These are phyloP conservation scores for Diaporthe ilicicola DNA, from an alignment of 2,329 filamentous ascomycete genomes.

Conservation along the genomic window DNA sequence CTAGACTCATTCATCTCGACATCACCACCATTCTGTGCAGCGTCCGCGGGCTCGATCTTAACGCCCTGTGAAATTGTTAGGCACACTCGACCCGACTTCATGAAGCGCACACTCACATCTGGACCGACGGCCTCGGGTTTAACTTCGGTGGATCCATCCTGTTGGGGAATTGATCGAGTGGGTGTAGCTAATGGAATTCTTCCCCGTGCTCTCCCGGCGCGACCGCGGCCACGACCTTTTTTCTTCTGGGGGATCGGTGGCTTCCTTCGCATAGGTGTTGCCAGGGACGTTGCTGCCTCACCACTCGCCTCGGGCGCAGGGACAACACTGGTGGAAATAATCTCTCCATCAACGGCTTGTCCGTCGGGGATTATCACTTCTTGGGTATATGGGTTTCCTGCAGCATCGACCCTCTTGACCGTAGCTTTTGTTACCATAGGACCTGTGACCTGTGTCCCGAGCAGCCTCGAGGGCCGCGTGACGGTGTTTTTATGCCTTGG, in stretches of 20 bases:
- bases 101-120: slow-evolving; percentile 46
- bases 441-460: slow-evolving; percentile 52
- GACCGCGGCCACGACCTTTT: slow-evolving; percentile 68
- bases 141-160: slow-evolving; percentile 49
- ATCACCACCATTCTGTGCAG: slow-evolving; percentile 53
- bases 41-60: slow-evolving; percentile 54
- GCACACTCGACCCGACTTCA: neutral
- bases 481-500: slow-evolving; percentile 69
- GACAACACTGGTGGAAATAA: slow-evolving; percentile 69
- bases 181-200: slow-evolving; percentile 57
- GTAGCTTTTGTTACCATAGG: slow-evolving; percentile 79
- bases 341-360: slow-evolving; percentile 82
- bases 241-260: slow-evolving; percentile 84
- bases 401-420: slow-evolving; percentile 79
- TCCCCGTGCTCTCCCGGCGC: slow-evolving; percentile 76
- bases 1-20: slow-evolving; percentile 63
- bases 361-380: slow-evolving; percentile 84
- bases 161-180: slow-evolving; percentile 42
- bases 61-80: slow-evolving; percentile 44
- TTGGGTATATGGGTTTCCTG: slow-evolving; percentile 84
- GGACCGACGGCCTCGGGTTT: slow-evolving; percentile 48
- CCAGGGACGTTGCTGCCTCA: slow-evolving; percentile 56
- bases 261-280: slow-evolving; percentile 62
- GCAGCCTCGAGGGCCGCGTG: slow-evolving; percentile 62
- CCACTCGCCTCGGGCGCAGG: slow-evolving; percentile 63